Percentiles rank a stretch among this genome's conserved stretches.
Evolutionary conservation across 768 basidiomycete genomes (phyloP).

Genomic region (Auriscalpium vulgare): DNA sequence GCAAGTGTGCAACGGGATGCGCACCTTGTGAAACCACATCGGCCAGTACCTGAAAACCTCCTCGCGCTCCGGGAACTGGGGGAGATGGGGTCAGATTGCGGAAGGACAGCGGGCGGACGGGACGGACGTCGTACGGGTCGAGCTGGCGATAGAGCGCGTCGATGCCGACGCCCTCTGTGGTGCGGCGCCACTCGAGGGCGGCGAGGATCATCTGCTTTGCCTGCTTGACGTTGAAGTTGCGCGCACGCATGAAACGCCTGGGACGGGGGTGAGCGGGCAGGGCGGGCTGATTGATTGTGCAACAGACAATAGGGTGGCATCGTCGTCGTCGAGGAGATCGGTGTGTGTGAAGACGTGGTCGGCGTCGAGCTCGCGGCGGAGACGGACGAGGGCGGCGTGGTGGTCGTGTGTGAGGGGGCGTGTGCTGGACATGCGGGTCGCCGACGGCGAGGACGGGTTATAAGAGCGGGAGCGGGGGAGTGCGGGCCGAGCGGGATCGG

Average conservation of each 20-base stretch:
- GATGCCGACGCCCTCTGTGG: slow-evolving; percentile 55
- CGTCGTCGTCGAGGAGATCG: neutral
- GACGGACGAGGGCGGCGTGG: neutral
- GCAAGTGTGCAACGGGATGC: slow-evolving; percentile 9
- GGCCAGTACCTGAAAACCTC: slow-evolving; percentile 72
- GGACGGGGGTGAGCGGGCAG: neutral
- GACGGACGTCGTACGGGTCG: slow-evolving; percentile 65
- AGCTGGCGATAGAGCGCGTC: slow-evolving; percentile 53
- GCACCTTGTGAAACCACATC: slow-evolving; percentile 69
- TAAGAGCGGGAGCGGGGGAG: neutral
- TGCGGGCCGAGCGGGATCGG: too few species aligned
- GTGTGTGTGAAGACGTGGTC: neutral
- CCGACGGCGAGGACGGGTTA: neutral
- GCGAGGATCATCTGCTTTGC: slow-evolving; percentile 59
- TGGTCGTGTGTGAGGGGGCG: neutral
- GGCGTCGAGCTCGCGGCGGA: neutral
- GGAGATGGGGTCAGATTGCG: neutral
- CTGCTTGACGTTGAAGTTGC: slow-evolving; percentile 51
- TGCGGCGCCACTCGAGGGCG: slow-evolving; percentile 62
- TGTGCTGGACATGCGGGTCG: neutral
- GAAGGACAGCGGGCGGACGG: neutral
- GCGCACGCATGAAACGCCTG: slow-evolving; percentile 73
- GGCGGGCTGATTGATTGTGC: neutral
- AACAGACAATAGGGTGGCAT: neutral
- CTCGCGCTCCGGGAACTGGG: slow-evolving; percentile 61